These are phyloP conservation scores for Cladosporium cucumerinum DNA, from an alignment of 2,329 filamentous ascomycete species.

Conservation along the genomic window DNA sequence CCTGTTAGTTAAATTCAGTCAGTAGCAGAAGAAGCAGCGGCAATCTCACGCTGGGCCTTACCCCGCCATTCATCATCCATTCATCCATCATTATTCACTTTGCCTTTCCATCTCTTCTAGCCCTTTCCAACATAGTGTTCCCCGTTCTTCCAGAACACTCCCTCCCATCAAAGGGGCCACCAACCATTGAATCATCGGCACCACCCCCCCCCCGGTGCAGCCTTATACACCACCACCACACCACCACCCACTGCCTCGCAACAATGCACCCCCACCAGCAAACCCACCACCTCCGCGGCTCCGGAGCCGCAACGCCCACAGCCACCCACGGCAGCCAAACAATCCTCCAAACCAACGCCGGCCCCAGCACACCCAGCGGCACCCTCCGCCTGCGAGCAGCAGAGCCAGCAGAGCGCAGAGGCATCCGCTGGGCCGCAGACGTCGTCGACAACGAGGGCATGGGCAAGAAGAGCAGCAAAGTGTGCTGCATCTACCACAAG, in stretches of 20 bases:
- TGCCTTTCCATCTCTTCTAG: neutral
- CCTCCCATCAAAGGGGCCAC: neutral
- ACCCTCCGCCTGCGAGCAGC: conserved; percentile 39
- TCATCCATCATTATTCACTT: neutral
- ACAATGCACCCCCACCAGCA: conserved; percentile 15
- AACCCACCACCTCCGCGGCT: conserved; percentile 15
- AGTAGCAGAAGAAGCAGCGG: neutral
- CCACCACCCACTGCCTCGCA: neutral
- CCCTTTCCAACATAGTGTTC: neutral
- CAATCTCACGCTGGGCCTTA: neutral
- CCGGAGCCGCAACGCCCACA: conserved; percentile 25
- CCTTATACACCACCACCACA: neutral
- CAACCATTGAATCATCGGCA: neutral
- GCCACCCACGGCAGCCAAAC: conserved; percentile 33
- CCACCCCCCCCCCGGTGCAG: neutral
- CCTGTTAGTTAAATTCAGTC: neutral
- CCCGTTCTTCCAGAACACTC: neutral
- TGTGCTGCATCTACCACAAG: conserved; percentile 99
- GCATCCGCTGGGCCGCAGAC: conserved; percentile 87
- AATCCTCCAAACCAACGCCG: conserved; percentile 26
- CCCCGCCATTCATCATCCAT: neutral
- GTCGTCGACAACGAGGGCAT: conserved; percentile 95
- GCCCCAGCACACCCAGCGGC: conserved; percentile 27
- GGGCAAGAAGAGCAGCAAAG: conserved; percentile 92
- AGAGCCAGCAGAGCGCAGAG: conserved; percentile 47